Evolutionary conservation across 768 basidiomycete genomes (phyloP), one percentile per base, ranked within the genome.

Genomic region (Trametes maxima): DNA sequence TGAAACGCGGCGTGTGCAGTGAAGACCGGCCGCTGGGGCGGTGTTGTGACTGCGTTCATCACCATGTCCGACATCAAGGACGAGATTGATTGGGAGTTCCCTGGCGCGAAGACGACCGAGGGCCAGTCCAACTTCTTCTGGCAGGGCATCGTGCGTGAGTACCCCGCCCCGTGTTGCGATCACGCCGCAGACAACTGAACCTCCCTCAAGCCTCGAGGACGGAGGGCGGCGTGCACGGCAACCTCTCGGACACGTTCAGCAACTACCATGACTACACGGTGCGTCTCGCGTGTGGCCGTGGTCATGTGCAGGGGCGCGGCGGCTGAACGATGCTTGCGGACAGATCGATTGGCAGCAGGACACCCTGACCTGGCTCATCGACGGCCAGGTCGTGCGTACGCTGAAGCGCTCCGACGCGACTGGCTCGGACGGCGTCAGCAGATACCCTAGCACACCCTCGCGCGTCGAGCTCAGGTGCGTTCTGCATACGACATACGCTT

Each of bases 51-150:
- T 0, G 92, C 93, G 10, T 90, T 89, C 75, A 90, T 92, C 68
- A 89, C 87, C 5, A 94, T 94, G 92, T 77, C 75, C 17, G 84
- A 88, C 65, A 80, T 92, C 67, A 92, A 90, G 71, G 89, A 92
- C 68, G 92, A 93, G 70, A 90, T 94, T 53, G 91, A 94, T 65
- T 92, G 92, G 90, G 90, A 92, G 70, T 93, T 87, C 68, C 88
- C 90, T 56, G 89, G 90, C 6, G 77, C 76, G 47, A 68, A 74
- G 19, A 87, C 85, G 2, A 83, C 82, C 1, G 69, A 85, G 56
- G 92, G 79, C 10, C 93, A 95, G 74, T 87, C 85, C 40, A 94
- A 94, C 70, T 88, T 77, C 67, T 92, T 90, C 76, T 92, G 89
- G 89, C 84, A 89, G 70, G 87, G 87, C 28, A 55, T 79, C 54